Evolutionary conservation across 495 filamentous ascomycete genomes (phyloP), one percentile per base, ranked within the genome.

Genomic region (Cenococcum geophilum): DNA sequence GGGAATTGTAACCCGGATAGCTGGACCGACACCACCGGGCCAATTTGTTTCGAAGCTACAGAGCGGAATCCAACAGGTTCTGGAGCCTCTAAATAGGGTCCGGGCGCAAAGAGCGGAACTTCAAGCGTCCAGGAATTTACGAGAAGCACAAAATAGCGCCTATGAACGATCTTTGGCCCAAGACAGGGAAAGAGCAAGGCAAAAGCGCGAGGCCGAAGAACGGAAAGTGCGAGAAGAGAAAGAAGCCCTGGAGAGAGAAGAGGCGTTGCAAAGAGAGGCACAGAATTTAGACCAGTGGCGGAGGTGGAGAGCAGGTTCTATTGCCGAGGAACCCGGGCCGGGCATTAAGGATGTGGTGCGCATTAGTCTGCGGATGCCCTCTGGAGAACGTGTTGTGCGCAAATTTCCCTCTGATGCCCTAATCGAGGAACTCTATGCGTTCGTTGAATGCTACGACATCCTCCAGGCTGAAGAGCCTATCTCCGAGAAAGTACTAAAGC

Each of bases 391-490:
- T 0, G 79, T 96, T 1, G 82, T 92, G 59, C 82, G 92, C 34
- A 80, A 77, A 52, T 97, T 98, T 66, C 66, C 76, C 1, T 75
- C 78, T 2, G 76, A 82, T 1, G 82, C 86, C 0, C 76, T 77
- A 1, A 75, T 97, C 27, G 93, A 98, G 70, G 91, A 96, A 67
- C 74, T 98, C 0, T 97, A 98, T 74, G 95, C 92, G 1, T 96
- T 95, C 74, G 91, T 97, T 1, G 95, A 97, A 69, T 97, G 93
- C 73, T 86, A 92, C 71, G 86, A 90, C 55, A 59, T 85, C 0
- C 62, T 91, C 9, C 71, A 77, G 35, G 68, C 68, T 6, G 72
- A 72, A 21, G 65, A 73, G 54, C 22, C 58, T 23, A 51, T 71
- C 22, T 63, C 73, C 48, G 72, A 68, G 47, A 65, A 55, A n/a